Percentiles rank a stretch among this genome's conserved stretches.
phyloP scores from a whole-genome alignment of 371 early-diverging fungal genomes.

The Batkoa obscura region DNA sequence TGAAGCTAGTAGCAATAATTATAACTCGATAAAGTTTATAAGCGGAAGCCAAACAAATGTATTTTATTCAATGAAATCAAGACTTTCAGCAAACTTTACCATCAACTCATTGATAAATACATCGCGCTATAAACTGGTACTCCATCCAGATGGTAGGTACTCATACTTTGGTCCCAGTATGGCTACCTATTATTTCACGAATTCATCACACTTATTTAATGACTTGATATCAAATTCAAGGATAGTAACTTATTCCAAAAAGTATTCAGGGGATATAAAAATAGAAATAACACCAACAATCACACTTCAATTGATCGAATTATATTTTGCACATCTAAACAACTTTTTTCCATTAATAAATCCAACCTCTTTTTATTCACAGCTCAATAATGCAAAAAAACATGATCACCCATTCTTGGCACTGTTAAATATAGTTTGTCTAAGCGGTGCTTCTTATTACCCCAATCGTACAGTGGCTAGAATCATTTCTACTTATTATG shows the following conservation, averaged over 20 bases:
- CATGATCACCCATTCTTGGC: background rate
- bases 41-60: background rate
- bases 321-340: conserved; percentile 1
- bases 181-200: conserved; percentile 1
- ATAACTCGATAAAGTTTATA: background rate
- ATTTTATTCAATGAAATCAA: background rate
- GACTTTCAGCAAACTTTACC: background rate
- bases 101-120: too few species aligned
- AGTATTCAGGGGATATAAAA: background rate
- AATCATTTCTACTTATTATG: background rate
- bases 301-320: background rate
- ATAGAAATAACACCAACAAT: background rate
- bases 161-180: background rate
- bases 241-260: background rate
- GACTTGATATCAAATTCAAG: background rate
- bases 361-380: background rate
- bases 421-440: background rate
- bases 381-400: background rate
- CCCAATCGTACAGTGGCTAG: background rate
- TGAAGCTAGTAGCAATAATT: background rate
- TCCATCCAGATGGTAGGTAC: background rate
- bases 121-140: background rate
- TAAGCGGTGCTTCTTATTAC: conserved; percentile 1
- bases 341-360: background rate
- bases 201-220: background rate